Percentiles rank a stretch among this genome's conserved stretches.
Conservation (phyloP, 2,329 filamentous ascomycete species). For the Venturia carpophila region DNA sequence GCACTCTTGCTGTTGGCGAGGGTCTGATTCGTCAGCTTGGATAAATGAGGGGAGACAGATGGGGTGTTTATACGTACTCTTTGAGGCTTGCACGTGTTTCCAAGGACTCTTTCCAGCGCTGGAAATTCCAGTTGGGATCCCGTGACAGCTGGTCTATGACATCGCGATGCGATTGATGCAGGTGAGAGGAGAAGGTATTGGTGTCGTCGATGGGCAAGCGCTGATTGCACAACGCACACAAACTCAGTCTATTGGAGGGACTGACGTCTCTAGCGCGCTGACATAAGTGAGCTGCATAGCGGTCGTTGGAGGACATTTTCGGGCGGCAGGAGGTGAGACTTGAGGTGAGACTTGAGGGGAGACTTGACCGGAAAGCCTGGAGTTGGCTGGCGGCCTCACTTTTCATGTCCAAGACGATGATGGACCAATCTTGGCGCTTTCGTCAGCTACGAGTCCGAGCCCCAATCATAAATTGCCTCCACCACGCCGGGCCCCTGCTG, state of each 20-base stretch:
- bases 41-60: too few species aligned
- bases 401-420: too few species aligned
- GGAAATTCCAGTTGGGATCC: neutral
- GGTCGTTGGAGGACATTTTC: neutral
- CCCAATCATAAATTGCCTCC: too few species aligned
- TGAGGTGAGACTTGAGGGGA: too few species aligned
- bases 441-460: neutral
- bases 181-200: neutral
- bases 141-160: neutral
- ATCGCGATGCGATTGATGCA: neutral
- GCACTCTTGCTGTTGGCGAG: neutral
- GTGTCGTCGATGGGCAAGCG: neutral
- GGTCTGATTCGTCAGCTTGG: too few species aligned
- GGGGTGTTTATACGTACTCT: neutral
- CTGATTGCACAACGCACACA: neutral
- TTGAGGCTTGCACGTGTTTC: neutral
- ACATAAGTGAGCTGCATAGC: neutral
- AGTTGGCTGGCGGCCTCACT: conserved; percentile 2
- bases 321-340: neutral
- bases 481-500: too few species aligned
- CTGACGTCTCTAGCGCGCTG: neutral
- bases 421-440: neutral
- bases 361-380: neutral
- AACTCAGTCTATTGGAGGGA: neutral
- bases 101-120: neutral